A percentile compares a stretch with the other conserved stretches of the same genome.
These are phyloP conservation scores for Termitomyces sp. DNA, from an alignment of 768 basidiomycete genomes.

Conservation along the genomic window DNA sequence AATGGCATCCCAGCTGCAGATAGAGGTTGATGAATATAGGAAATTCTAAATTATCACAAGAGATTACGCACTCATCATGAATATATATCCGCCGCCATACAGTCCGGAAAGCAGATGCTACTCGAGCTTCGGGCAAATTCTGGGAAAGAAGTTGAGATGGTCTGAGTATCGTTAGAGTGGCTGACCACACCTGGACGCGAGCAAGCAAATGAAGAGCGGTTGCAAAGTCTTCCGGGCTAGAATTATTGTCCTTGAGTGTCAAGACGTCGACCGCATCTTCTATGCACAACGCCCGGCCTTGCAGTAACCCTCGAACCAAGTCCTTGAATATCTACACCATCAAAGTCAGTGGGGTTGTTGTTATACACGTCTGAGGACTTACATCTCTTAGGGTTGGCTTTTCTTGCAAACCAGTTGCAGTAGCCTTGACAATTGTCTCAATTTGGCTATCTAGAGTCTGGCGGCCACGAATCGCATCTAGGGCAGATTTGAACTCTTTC, in stretches of 20 bases:
- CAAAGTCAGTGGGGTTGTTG: background rate
- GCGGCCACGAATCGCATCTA: conserved; percentile 46
- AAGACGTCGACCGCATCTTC: conserved; percentile 84
- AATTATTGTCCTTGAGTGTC: conserved; percentile 76
- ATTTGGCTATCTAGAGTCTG: conserved; percentile 68
- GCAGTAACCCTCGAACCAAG: conserved; percentile 62
- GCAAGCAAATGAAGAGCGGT: conserved; percentile 65
- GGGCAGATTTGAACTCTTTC: conserved; percentile 52
- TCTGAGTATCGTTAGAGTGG: background rate
- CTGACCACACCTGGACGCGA: conserved; percentile 42
- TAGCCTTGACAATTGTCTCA: conserved; percentile 53
- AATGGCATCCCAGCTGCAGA: conserved; percentile 70
- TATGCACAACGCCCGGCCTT: conserved; percentile 67
- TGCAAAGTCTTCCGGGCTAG: conserved; percentile 58
- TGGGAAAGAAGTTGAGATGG: conserved; percentile 20
- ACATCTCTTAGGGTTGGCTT: conserved; percentile 53
- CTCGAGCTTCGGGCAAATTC: conserved; percentile 69
- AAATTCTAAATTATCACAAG: background rate
- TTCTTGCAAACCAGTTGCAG: conserved; percentile 44
- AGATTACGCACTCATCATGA: conserved; percentile 74
- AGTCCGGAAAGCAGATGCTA: conserved; percentile 63
- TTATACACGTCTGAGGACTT: conserved; percentile 7
- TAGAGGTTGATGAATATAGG: background rate
- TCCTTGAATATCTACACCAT: conserved; percentile 61
- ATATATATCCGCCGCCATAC: conserved; percentile 88